phyloP scores from a whole-genome alignment of 257 asterid genomes.

The Ocimum tenuiflorum region DNA sequence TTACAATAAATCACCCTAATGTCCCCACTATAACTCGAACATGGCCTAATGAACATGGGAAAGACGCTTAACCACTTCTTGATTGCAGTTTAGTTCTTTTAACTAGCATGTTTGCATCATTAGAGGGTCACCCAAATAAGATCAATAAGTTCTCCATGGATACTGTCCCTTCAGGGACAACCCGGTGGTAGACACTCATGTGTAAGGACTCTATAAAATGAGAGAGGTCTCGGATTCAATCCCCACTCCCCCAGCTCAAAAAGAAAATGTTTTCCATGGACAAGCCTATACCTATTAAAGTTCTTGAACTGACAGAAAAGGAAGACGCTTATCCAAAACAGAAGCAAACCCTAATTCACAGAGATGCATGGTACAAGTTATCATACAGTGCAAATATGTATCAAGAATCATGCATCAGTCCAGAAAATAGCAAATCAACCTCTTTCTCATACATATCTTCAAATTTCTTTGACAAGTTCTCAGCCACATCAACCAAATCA shows the following conservation, averaged over 20 bases:
- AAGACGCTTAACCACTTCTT: too few species aligned
- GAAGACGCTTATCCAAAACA: not conserved
- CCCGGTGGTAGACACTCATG: too few species aligned
- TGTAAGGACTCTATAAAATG: too few species aligned
- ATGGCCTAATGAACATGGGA: too few species aligned
- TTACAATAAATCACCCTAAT: too few species aligned
- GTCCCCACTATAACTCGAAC: too few species aligned
- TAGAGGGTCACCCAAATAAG: not conserved
- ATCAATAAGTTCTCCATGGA: not conserved
- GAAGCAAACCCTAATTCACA: constrained; percentile 5
- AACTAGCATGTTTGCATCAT: not conserved
- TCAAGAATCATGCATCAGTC: constrained; percentile 6
- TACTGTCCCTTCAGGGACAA: too few species aligned
- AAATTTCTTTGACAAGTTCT: constrained; percentile 51
- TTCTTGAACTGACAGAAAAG: not conserved
- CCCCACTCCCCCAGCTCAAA: too few species aligned
- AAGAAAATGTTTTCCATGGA: too few species aligned
- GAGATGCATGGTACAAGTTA: not conserved
- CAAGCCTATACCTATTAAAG: not conserved
- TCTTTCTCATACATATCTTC: constrained; percentile 70
- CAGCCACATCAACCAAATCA: constrained; percentile 60
- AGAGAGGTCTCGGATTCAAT: too few species aligned
- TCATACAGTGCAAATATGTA: not conserved
- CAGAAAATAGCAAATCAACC: constrained; percentile 43
- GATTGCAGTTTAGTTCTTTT: not conserved